Base-by-base conservation (phyloP, 2,329 filamentous ascomycete species). In the Calonectria pseudoturangicola region DNA sequence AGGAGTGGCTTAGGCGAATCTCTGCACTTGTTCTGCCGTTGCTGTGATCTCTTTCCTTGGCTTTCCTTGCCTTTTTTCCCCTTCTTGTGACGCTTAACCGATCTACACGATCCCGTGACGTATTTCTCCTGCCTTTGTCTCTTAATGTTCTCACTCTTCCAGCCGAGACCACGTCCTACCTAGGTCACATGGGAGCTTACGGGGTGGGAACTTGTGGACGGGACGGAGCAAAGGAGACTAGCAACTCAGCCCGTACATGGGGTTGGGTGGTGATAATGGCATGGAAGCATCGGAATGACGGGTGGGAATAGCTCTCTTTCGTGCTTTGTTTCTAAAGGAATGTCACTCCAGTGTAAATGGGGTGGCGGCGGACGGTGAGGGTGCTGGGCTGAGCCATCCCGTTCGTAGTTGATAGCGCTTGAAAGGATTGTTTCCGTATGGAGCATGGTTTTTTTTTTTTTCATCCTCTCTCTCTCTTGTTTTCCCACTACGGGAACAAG, bases 351-450 rank as follows among this genome's bases (percentile, higher is more conserved):
- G 28, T 25, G 28, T 15, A 65, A 65, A 58, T 60, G 39, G 48
- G 36, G 43, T 41, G 41, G 43, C 18, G 51, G 63, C 12, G 33
- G 36, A 27, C 27, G n/a, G 41, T 63, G 58, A 56, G 68, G 70
- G 70, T 72, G 69, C 36, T 71, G 69, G 51, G 64, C 54, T 45
- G 47, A 47, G 64, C 64, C 28, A 43, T 54, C 56, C 64, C 69
- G 64, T 68, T 71, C 69, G 69, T 63, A 28, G 43, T 67, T 64
- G 54, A 71, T 64, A 63, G 54, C 64, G 39, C 64, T 16, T 10
- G 18, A 27, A 25, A 56, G 45, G 51, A 21, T 18, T 7, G 25
- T 39, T 63, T 28, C 70, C 66, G 60, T 51, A 66, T 66, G 66
- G 64, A 43, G 45, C 54, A 62, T 45, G 9, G 43, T 27, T 16